These are phyloP conservation scores for Alternaria gansuensis DNA, from an alignment of 2,329 filamentous ascomycete species.

Conservation along the genomic window DNA sequence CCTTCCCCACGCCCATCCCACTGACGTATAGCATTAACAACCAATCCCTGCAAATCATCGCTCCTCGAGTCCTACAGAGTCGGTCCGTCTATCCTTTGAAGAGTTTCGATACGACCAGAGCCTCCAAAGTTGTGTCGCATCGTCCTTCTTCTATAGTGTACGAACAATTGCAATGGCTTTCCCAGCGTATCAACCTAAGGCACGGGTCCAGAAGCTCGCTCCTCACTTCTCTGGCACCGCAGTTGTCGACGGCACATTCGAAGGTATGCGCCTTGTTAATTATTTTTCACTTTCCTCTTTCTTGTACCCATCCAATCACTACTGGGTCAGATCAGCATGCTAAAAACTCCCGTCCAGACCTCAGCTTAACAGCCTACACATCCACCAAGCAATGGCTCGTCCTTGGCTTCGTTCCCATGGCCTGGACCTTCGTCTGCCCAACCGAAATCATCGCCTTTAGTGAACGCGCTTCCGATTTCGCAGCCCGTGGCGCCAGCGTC, in stretches of 20 bases:
- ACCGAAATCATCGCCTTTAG: slow-evolving; percentile 73
- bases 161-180: slow-evolving; percentile 40
- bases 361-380: slow-evolving; percentile 53
- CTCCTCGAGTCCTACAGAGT: slow-evolving; percentile 8
- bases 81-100: background rate
- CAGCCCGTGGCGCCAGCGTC: slow-evolving; percentile 66
- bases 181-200: slow-evolving; percentile 49
- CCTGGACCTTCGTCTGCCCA: slow-evolving; percentile 74
- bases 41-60: slow-evolving; percentile 4
- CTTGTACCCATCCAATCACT: slow-evolving; percentile 3
- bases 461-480: slow-evolving; percentile 68
- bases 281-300: slow-evolving; percentile 1
- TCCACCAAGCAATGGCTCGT: slow-evolving; percentile 65
- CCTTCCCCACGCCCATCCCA: slow-evolving; percentile 8
- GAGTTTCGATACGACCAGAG: background rate
- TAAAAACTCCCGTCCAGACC: slow-evolving; percentile 39
- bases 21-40: slow-evolving; percentile 11
- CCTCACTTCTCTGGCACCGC: slow-evolving; percentile 52
- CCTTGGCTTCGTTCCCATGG: slow-evolving; percentile 72
- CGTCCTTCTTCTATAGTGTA: slow-evolving; percentile 12
- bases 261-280: slow-evolving; percentile 41
- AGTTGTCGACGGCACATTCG: slow-evolving; percentile 53
- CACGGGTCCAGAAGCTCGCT: slow-evolving; percentile 53
- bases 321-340: slow-evolving; percentile 8
- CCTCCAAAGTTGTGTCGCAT: slow-evolving; percentile 23